These are phyloP conservation scores for Micractinium sp. DNA, from an alignment of 139 green algal genomes.

Conservation along the genomic window DNA sequence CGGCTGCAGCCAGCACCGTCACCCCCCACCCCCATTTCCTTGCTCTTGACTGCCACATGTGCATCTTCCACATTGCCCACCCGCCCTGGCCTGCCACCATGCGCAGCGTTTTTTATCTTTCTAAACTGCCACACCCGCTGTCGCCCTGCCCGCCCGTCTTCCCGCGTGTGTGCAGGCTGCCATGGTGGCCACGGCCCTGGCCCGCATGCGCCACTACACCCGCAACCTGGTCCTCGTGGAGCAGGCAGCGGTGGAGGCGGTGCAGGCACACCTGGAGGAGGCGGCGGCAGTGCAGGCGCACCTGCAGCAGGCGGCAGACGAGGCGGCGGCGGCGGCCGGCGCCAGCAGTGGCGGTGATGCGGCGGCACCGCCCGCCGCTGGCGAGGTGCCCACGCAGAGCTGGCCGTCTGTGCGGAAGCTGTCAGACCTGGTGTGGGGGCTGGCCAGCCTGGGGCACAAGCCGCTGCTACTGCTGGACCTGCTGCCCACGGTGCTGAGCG, in stretches of 20 bases:
- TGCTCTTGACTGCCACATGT: not conserved
- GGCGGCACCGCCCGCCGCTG: not conserved
- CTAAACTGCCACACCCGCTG: no score
- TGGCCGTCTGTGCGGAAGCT: not conserved
- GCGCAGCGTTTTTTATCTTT: no score
- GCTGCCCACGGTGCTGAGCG: not conserved
- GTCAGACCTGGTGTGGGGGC: not conserved
- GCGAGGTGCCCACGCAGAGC: not conserved
- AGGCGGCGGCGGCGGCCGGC: not conserved
- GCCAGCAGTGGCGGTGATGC: not conserved
- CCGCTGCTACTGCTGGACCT: not conserved
- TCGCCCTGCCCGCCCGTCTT: not conserved
- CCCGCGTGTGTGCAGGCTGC: no score
- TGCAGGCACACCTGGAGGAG: not conserved
- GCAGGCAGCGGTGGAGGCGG: not conserved
- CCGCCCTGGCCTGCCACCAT: no score
- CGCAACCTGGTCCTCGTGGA: slow-evolving; percentile 16
- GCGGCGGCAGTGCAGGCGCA: not conserved
- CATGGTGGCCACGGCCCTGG: slow-evolving; percentile 2
- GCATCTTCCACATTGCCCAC: no score
- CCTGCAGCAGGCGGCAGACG: not conserved
- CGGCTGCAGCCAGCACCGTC: no score
- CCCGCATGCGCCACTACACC: slow-evolving; percentile 18
- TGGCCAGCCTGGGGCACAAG: slow-evolving; percentile 4
- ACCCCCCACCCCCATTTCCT: no score